These are phyloP conservation scores for Albatrellus ellisii DNA, from an alignment of 768 basidiomycete species.

Conservation along the genomic window DNA sequence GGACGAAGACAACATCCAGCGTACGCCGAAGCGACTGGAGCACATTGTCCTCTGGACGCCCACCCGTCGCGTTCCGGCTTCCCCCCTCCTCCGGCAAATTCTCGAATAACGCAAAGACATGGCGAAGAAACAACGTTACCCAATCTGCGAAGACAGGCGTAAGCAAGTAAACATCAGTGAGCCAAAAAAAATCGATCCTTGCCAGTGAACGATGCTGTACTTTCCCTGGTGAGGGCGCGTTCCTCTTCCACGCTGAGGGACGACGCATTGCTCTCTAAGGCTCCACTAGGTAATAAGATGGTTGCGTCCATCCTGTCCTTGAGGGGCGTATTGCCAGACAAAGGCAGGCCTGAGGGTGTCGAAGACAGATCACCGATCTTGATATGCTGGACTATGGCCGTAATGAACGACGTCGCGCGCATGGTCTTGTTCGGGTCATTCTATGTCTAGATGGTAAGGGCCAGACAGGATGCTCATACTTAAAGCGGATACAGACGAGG, in stretches of 20 bases:
- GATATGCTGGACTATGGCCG: slow-evolving; percentile 58
- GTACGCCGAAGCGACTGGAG: slow-evolving; percentile 71
- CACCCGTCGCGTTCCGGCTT: slow-evolving; percentile 70
- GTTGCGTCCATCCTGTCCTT: slow-evolving; percentile 42
- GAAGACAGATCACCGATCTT: slow-evolving; percentile 68
- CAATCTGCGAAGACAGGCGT: slow-evolving; percentile 37
- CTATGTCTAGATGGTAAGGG: slow-evolving; percentile 21
- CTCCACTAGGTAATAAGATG: slow-evolving; percentile 42
- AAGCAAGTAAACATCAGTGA: neutral
- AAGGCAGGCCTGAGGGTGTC: slow-evolving; percentile 39
- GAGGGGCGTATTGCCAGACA: slow-evolving; percentile 38
- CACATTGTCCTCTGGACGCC: slow-evolving; percentile 69
- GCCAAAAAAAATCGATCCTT: slow-evolving; percentile 8
- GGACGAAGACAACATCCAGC: slow-evolving; percentile 70
- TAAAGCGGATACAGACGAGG: slow-evolving; percentile 33
- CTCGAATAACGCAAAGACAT: slow-evolving; percentile 74
- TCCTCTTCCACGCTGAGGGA: slow-evolving; percentile 51
- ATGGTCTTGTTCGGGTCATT: slow-evolving; percentile 75
- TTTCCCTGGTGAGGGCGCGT: slow-evolving; percentile 59
- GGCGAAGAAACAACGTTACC: slow-evolving; percentile 65
- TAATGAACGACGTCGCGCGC: slow-evolving; percentile 69
- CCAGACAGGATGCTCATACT: neutral
- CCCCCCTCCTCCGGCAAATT: slow-evolving; percentile 95
- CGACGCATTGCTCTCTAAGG: slow-evolving; percentile 27
- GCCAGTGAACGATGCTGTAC: slow-evolving; percentile 72